Percentiles rank a stretch among this genome's conserved stretches.
Conservation (phyloP, 2,329 filamentous ascomycete genomes). For the Aspergillus terreus region DNA sequence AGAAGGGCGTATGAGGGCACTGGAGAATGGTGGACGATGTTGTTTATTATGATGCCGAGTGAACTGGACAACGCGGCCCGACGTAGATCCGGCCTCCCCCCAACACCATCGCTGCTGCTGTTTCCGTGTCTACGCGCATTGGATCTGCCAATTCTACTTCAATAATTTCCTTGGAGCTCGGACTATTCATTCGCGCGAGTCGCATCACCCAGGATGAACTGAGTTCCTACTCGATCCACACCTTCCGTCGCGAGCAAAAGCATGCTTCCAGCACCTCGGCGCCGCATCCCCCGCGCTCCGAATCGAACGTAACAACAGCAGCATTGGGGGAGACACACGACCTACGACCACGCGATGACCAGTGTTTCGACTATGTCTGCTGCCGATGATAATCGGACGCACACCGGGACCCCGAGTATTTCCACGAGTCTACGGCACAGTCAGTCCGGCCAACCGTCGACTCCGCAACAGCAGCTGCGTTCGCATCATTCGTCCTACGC, state of each 20-base stretch:
- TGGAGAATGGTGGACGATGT: not conserved
- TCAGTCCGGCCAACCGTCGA: constrained; percentile 40
- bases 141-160: not conserved
- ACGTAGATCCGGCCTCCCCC: constrained; percentile 29
- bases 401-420: not conserved
- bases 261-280: constrained; percentile 7
- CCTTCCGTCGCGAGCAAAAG: constrained; percentile 5
- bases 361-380: constrained; percentile 17
- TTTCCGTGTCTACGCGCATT: constrained; percentile 3
- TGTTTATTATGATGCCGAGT: constrained; percentile 21
- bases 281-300: constrained; percentile 11
- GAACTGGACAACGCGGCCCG: constrained; percentile 28
- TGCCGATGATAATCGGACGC: constrained; percentile 22
- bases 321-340: not conserved
- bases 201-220: constrained; percentile 4
- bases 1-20: not conserved
- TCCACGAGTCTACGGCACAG: constrained; percentile 28
- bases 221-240: not conserved
- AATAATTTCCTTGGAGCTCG: not conserved
- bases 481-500: constrained; percentile 51
- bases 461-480: constrained; percentile 48
- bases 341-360: constrained; percentile 15
- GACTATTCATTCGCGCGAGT: not conserved
- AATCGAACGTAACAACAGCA: constrained; percentile 5
- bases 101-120: constrained; percentile 1